Conservation (phyloP, 2,329 filamentous ascomycete species). For the Pseudogymnoascus sp. region DNA sequence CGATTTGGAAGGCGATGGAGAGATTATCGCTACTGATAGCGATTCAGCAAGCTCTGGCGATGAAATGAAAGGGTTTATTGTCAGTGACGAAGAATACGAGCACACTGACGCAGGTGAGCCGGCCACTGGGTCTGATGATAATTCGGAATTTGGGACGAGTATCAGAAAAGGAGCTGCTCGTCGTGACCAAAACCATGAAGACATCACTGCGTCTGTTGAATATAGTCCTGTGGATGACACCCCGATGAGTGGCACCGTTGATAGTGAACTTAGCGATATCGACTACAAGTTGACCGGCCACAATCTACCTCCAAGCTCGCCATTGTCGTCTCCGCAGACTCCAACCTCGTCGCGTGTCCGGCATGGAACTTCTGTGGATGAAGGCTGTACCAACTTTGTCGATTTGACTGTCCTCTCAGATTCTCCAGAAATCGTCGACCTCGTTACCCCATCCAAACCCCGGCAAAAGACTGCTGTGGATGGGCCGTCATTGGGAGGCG, state of each 20-base stretch:
- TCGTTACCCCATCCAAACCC: slow-evolving; percentile 16
- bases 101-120: slow-evolving; percentile 11
- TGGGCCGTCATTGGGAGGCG: neutral
- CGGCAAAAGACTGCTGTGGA: neutral
- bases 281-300: neutral
- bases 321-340: neutral
- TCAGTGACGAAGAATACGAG: slow-evolving; percentile 27
- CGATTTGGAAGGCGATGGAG: slow-evolving; percentile 20
- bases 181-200: neutral
- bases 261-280: neutral
- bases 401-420: slow-evolving; percentile 21
- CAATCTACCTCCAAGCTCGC: neutral
- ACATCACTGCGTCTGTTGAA: neutral
- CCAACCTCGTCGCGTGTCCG: neutral
- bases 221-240: neutral
- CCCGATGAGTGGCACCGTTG: neutral
- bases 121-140: slow-evolving; percentile 17
- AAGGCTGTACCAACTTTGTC: slow-evolving; percentile 12
- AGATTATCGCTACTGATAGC: slow-evolving; percentile 20
- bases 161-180: neutral
- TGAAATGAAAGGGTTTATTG: slow-evolving; percentile 42
- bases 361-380: neutral
- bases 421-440: slow-evolving; percentile 12
- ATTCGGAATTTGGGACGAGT: neutral
- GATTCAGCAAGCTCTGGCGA: slow-evolving; percentile 34